Evolutionary conservation across 805 yeast genomes (phyloP).

Genomic region (Scheffersomyces lignosus): DNA sequence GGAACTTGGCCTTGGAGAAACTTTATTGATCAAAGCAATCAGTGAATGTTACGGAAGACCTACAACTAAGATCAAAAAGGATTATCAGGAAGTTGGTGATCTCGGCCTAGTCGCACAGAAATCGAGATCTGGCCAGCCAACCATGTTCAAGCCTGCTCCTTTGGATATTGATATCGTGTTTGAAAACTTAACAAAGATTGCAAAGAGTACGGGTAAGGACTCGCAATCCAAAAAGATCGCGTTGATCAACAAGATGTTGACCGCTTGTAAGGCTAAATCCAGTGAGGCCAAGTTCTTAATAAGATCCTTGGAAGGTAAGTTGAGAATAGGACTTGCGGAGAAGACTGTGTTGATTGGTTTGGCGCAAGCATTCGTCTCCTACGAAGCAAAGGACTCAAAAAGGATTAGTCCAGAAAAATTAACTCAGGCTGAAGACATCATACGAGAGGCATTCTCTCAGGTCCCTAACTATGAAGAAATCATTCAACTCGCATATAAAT

Average conservation of each 20-base stretch:
- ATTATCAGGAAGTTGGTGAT: constrained; percentile 82
- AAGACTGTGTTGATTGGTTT: constrained; percentile 83
- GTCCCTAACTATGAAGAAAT: constrained; percentile 87
- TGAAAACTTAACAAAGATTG: constrained; percentile 70
- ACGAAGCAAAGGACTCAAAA: constrained; percentile 43
- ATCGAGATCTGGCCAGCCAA: constrained; percentile 81
- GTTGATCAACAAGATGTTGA: constrained; percentile 77
- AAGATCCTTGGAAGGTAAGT: constrained; percentile 87
- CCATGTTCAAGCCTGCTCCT: constrained; percentile 91
- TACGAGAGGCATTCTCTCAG: constrained; percentile 85
- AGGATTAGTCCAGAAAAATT: constrained; percentile 43
- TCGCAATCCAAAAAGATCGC: constrained; percentile 79
- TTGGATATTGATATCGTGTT: constrained; percentile 75
- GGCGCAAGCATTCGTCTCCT: constrained; percentile 75
- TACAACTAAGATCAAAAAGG: constrained; percentile 64
- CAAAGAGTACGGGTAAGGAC: constrained; percentile 73
- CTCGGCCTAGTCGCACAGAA: constrained; percentile 84
- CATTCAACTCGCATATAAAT: constrained; percentile 59
- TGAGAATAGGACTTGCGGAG: constrained; percentile 92
- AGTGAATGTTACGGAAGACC: constrained; percentile 89
- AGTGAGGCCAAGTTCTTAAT: constrained; percentile 86
- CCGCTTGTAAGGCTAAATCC: constrained; percentile 71
- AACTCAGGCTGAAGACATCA: constrained; percentile 68
- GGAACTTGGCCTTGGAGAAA: constrained; percentile 92
- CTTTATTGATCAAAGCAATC: constrained; percentile 81